phyloP scores from a whole-genome alignment of 108 stramenopile species.

The Phaeodactylum tricornutum region DNA sequence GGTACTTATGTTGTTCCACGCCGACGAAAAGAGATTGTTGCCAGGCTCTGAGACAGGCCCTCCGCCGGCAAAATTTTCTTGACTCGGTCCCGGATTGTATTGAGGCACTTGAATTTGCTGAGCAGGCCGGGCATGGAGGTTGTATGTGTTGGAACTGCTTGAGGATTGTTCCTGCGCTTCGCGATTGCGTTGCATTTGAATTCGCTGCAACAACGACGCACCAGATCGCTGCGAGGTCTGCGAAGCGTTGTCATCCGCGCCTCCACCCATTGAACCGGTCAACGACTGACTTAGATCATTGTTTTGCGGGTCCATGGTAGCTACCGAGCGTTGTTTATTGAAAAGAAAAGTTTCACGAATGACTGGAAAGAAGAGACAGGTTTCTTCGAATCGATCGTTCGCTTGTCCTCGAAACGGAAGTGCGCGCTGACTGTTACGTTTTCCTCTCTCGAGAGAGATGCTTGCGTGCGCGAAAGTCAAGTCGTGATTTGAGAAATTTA shows the following conservation, averaged over 20 bases:
- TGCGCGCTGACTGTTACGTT: too few species aligned
- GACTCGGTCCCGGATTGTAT: not conserved
- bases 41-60: not conserved
- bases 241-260: slow-evolving; percentile 4
- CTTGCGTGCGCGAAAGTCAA: too few species aligned
- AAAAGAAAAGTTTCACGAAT: too few species aligned
- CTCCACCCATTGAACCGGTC: not conserved
- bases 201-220: slow-evolving; percentile 25
- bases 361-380: too few species aligned
- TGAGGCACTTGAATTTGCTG: slow-evolving; percentile 8
- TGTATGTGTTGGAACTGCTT: slow-evolving; percentile 7
- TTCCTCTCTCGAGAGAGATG: too few species aligned
- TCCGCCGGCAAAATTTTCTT: not conserved
- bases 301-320: too few species aligned
- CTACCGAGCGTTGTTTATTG: too few species aligned
- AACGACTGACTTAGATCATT: not conserved
- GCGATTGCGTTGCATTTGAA: slow-evolving; percentile 25
- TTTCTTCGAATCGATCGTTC: too few species aligned
- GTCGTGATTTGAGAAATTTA: too few species aligned
- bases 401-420: too few species aligned
- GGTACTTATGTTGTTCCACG: slow-evolving; percentile 5
- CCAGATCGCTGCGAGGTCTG: slow-evolving; percentile 8
- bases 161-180: slow-evolving; percentile 12
- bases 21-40: slow-evolving; percentile 4
- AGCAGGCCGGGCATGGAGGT: too few species aligned